These are phyloP conservation scores for Fraxinus latifolia DNA, from an alignment of 305 asterid species.

Conservation along the genomic window DNA sequence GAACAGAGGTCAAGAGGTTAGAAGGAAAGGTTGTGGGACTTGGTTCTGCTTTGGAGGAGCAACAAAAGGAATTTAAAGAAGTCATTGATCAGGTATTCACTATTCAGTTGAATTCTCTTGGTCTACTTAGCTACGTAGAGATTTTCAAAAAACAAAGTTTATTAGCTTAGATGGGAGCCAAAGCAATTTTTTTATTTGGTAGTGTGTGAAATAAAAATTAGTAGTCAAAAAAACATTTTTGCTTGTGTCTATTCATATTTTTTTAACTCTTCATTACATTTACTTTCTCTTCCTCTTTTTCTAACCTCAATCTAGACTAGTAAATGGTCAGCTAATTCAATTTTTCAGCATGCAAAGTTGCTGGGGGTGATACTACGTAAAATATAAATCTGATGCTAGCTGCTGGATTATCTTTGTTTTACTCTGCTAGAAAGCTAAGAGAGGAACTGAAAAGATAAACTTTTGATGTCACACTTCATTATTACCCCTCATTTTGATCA, in stretches of 20 bases:
- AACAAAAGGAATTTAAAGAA: constrained; percentile 51
- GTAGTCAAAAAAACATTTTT: neutral
- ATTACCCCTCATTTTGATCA: neutral
- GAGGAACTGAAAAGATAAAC: neutral
- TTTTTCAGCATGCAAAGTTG: neutral
- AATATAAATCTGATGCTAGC: neutral
- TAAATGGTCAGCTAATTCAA: neutral
- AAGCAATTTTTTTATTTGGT: neutral
- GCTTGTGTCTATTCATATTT: neutral
- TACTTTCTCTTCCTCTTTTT: neutral
- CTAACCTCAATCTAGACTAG: neutral
- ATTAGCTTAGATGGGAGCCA: neutral
- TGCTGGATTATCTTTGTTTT: neutral
- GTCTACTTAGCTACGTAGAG: constrained; percentile 1
- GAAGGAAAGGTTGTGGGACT: constrained; percentile 72
- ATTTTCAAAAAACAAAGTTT: neutral
- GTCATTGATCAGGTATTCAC: constrained; percentile 50
- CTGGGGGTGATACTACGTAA: neutral
- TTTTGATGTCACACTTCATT: neutral
- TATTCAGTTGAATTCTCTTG: neutral
- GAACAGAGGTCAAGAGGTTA: constrained; percentile 61
- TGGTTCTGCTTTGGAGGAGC: constrained; percentile 58
- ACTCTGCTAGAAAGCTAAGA: neutral
- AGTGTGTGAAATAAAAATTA: neutral
- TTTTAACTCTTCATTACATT: neutral